Conservation (phyloP, 768 basidiomycete species). For the Suillus variegatus region DNA sequence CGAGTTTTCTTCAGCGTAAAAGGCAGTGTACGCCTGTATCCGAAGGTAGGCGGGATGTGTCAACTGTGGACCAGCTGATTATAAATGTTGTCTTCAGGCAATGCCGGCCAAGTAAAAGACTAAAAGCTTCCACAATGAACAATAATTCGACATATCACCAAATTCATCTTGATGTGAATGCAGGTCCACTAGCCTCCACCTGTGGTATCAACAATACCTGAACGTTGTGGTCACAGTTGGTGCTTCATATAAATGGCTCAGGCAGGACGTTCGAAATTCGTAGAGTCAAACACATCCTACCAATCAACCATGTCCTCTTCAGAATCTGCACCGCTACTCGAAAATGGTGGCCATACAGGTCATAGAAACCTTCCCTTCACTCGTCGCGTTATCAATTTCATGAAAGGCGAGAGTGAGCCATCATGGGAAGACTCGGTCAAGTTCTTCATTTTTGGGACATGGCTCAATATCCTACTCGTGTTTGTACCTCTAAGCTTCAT, state of each 20-base stretch:
- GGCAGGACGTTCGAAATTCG: neutral
- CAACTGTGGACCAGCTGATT: no score
- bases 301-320: constrained; percentile 20
- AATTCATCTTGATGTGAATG: no score
- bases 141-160: no score
- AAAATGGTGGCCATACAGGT: constrained; percentile 33
- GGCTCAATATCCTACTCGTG: constrained; percentile 75
- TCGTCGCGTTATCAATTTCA: constrained; percentile 35
- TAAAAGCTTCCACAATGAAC: no score
- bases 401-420: constrained; percentile 62
- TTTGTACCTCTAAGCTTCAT: constrained; percentile 75
- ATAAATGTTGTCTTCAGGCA: no score
- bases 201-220: no score
- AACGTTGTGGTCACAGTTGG: neutral
- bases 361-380: constrained; percentile 22
- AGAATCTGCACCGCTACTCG: constrained; percentile 43
- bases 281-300: neutral
- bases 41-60: no score
- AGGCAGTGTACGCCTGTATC: neutral
- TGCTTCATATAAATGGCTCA: neutral
- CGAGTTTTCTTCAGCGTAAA: no score
- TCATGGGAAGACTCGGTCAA: constrained; percentile 56
- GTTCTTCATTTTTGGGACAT: constrained; percentile 65
- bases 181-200: no score
- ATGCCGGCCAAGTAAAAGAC: no score